Conservation (phyloP, 139 green algal species). For the Closterium sp. region DNA sequence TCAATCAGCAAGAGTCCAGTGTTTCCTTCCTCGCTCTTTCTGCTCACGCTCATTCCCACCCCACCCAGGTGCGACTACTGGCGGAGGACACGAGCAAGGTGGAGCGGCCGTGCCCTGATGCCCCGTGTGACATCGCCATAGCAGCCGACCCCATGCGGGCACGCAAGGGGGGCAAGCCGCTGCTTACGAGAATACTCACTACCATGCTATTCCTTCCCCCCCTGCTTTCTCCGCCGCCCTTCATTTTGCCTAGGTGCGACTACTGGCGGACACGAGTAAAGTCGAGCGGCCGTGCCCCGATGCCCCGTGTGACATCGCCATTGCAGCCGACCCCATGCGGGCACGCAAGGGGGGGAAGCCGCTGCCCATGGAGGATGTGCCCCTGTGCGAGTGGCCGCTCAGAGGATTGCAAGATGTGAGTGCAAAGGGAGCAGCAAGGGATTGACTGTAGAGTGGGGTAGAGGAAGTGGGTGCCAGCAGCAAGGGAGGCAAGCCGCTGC, state of each 20-base stretch:
- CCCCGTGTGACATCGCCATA: slow-evolving; percentile 31
- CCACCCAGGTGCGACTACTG: too few species aligned
- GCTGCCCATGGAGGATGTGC: too few species aligned
- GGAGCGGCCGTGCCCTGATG: not conserved
- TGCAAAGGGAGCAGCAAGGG: too few species aligned
- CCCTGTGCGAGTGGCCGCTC: slow-evolving; percentile 39
- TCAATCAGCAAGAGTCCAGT: too few species aligned
- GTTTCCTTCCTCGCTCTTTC: not conserved
- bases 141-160: slow-evolving; percentile 34
- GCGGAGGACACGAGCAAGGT: too few species aligned
- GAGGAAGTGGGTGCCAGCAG: too few species aligned
- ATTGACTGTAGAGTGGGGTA: too few species aligned
- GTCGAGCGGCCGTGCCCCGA: not conserved
- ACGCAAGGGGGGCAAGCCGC: slow-evolving; percentile 12
- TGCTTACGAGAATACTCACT: slow-evolving; percentile 12
- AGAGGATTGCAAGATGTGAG: slow-evolving; percentile 11
- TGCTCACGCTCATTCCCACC: not conserved
- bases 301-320: slow-evolving; percentile 21
- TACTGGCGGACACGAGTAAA: not conserved
- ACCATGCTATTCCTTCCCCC: too few species aligned
- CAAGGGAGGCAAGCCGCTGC: too few species aligned
- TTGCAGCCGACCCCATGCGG: slow-evolving; percentile 33
- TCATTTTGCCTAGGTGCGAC: not conserved
- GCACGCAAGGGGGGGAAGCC: slow-evolving; percentile 4
- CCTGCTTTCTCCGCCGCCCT: too few species aligned